These are phyloP conservation scores for Talaromyces marneffei DNA, from an alignment of 2,329 filamentous ascomycete species.

Conservation along the genomic window DNA sequence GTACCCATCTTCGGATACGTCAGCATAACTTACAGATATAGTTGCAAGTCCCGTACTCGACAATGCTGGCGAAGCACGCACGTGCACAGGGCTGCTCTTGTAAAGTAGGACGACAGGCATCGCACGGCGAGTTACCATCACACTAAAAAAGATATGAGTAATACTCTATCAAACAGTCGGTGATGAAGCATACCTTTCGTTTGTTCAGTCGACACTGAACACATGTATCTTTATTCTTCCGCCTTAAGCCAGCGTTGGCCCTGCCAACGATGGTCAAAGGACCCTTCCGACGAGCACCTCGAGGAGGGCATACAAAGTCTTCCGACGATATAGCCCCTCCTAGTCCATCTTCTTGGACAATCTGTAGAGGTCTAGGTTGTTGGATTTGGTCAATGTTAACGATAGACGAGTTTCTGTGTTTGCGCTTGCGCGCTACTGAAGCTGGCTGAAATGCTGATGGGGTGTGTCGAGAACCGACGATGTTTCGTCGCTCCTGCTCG, in stretches of 20 bases:
- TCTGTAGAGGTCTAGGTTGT: conserved; percentile 32
- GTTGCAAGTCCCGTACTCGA: conserved; percentile 42
- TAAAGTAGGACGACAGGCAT: conserved; percentile 37
- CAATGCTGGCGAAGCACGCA: conserved; percentile 41
- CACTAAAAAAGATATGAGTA: conserved; percentile 26
- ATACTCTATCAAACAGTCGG: conserved; percentile 9
- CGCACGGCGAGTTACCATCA: conserved; percentile 38
- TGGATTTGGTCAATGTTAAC: conserved; percentile 26
- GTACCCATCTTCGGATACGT: neutral
- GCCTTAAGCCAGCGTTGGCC: conserved; percentile 37
- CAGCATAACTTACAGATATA: conserved; percentile 36
- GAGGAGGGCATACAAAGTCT: conserved; percentile 37
- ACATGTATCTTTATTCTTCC: conserved; percentile 42
- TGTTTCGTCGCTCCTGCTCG: conserved; percentile 22
- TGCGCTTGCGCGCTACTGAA: conserved; percentile 32
- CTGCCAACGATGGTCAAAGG: conserved; percentile 35
- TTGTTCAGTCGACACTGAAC: conserved; percentile 41
- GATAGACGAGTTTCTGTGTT: conserved; percentile 24
- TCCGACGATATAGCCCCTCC: conserved; percentile 38
- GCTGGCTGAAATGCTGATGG: conserved; percentile 30
- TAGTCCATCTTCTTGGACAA: conserved; percentile 40
- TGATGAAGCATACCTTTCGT: conserved; percentile 31
- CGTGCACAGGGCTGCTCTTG: conserved; percentile 41
- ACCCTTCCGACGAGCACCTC: conserved; percentile 40
- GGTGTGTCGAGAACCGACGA: conserved; percentile 21